Percentiles rank a stretch among this genome's conserved stretches.
Evolutionary conservation across 306 rosid genomes (phyloP).

Genomic region (Malus asiatica): DNA sequence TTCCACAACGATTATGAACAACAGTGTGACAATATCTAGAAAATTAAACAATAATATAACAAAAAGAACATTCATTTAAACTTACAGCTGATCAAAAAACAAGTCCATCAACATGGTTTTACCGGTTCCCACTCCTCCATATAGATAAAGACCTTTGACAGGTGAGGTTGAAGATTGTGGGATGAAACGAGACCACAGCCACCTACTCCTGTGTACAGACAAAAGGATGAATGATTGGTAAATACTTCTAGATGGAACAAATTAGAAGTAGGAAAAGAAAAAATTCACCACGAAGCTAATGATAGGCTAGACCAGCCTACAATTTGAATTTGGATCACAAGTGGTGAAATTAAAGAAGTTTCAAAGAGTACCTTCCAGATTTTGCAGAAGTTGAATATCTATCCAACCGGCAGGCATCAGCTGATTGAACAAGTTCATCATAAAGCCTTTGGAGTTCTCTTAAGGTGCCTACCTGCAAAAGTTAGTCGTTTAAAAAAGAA

Average conservation of each 20-base stretch:
- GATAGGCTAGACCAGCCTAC: background rate
- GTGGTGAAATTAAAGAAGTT: background rate
- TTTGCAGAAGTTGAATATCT: slow-evolving; percentile 45
- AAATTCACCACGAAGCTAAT: background rate
- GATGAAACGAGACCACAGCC: slow-evolving; percentile 95
- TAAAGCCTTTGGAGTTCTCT: slow-evolving; percentile 87
- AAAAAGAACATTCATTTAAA: slow-evolving; percentile 17
- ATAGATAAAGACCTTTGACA: slow-evolving; percentile 86
- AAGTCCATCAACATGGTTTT: slow-evolving; percentile 99
- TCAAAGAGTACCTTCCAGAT: slow-evolving; percentile 56
- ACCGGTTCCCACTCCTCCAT: slow-evolving; percentile 98
- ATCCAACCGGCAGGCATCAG: slow-evolving; percentile 65
- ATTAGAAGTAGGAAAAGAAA: background rate
- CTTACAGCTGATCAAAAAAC: slow-evolving; percentile 88
- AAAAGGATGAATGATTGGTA: slow-evolving; percentile 1
- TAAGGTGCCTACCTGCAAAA: slow-evolving; percentile 60
- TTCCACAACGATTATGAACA: slow-evolving; percentile 5
- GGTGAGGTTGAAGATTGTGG: slow-evolving; percentile 72
- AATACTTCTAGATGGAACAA: background rate
- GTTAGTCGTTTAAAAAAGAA: slow-evolving; percentile 6
- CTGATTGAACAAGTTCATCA: slow-evolving; percentile 73
- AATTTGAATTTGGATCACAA: background rate
- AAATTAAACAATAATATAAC: background rate
- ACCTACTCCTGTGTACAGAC: slow-evolving; percentile 52
- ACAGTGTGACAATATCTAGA: background rate